Percentiles rank a stretch among this genome's conserved stretches.
phyloP scores from a whole-genome alignment of 805 yeast genomes.

The Candida montana region DNA sequence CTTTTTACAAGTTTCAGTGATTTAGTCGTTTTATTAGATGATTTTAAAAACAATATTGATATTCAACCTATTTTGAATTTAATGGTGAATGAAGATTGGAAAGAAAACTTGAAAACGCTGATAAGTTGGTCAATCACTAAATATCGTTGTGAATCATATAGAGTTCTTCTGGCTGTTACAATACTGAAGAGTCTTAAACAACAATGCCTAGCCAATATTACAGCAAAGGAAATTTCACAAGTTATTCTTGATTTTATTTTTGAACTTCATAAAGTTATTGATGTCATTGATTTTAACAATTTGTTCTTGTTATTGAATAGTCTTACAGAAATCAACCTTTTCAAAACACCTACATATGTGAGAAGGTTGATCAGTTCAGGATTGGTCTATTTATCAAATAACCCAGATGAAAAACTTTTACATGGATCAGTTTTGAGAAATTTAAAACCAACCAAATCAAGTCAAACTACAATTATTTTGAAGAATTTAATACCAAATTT shows the following conservation, averaged over 20 bases:
- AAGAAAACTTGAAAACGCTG: slow-evolving; percentile 29
- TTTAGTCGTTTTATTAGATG: slow-evolving; percentile 34
- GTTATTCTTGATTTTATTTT: slow-evolving; percentile 31
- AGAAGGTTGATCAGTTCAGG: slow-evolving; percentile 85
- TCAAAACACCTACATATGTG: slow-evolving; percentile 55
- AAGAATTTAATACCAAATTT: slow-evolving; percentile 34
- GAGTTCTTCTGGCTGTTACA: slow-evolving; percentile 15
- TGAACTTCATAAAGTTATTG: slow-evolving; percentile 30
- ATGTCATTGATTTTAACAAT: slow-evolving; percentile 29
- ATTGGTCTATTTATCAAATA: slow-evolving; percentile 55
- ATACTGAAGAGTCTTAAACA: slow-evolving; percentile 13
- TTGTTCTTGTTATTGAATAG: slow-evolving; percentile 42
- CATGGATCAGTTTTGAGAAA: slow-evolving; percentile 56
- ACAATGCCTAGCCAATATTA: slow-evolving; percentile 11
- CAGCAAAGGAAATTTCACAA: slow-evolving; percentile 29
- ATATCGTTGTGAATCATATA: slow-evolving; percentile 14
- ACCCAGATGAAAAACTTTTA: slow-evolving; percentile 42
- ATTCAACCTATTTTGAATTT: slow-evolving; percentile 28
- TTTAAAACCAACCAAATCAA: slow-evolving; percentile 48
- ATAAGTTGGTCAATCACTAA: slow-evolving; percentile 37
- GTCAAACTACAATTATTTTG: slow-evolving; percentile 51
- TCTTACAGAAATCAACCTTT: slow-evolving; percentile 34
- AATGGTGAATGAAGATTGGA: slow-evolving; percentile 27
- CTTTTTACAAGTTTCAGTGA: slow-evolving; percentile 18
- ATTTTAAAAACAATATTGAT: slow-evolving; percentile 27